These are phyloP conservation scores for Cercospora berteroae DNA, from an alignment of 2,329 filamentous ascomycete species.

Conservation along the genomic window DNA sequence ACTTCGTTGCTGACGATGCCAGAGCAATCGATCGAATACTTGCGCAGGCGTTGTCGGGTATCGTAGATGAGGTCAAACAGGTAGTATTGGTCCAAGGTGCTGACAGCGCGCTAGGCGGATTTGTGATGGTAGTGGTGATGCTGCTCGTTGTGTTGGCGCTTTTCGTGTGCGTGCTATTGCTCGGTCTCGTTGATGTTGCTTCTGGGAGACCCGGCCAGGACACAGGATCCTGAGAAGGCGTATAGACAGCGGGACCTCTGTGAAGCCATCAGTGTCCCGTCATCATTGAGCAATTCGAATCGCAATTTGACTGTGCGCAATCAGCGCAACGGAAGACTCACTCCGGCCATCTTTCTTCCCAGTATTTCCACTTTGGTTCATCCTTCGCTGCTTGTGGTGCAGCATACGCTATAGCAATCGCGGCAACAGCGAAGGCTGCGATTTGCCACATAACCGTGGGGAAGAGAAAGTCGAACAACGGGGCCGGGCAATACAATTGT, in stretches of 20 bases:
- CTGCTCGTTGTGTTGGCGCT: background rate
- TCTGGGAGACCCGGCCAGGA: background rate
- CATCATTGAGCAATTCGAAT: background rate
- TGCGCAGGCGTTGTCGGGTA: slow-evolving; percentile 28
- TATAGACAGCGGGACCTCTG: background rate
- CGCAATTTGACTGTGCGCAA: background rate
- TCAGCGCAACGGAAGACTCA: background rate
- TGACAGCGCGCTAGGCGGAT: background rate
- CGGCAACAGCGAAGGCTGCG: background rate
- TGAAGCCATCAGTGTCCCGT: background rate
- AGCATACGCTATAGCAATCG: background rate
- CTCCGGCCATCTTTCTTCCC: background rate
- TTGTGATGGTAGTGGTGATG: background rate
- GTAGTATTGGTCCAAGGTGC: background rate
- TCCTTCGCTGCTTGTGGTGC: background rate
- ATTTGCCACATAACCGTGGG: background rate
- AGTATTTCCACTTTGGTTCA: background rate
- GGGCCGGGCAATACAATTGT: background rate
- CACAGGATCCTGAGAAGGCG: background rate
- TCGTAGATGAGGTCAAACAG: background rate
- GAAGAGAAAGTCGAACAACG: background rate
- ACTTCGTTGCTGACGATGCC: background rate
- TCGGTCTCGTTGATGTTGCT: background rate
- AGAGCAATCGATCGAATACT: slow-evolving; percentile 31
- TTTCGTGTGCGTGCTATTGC: background rate